phyloP scores from a whole-genome alignment of 768 basidiomycete genomes.

The Calocybe indica region DNA sequence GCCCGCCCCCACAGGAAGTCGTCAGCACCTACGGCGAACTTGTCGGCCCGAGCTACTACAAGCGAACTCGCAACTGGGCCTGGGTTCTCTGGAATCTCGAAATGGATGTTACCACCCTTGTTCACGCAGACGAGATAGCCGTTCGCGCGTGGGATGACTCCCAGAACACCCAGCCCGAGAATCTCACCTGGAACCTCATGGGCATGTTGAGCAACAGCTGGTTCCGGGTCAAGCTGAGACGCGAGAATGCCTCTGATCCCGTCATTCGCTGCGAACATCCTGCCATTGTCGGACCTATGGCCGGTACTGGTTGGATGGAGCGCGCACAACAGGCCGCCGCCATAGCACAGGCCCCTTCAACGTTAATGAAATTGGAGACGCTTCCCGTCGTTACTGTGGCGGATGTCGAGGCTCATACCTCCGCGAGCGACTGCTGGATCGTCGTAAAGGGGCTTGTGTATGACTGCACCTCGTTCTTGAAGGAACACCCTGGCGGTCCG shows the following conservation, averaged over 20 bases:
- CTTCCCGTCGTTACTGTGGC: constrained; percentile 35
- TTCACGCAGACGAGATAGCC: constrained; percentile 28
- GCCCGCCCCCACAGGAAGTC: constrained; percentile 35
- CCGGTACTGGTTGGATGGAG: constrained; percentile 57
- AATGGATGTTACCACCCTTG: constrained; percentile 27
- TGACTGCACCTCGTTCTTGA: constrained; percentile 42
- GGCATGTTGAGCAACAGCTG: constrained; percentile 28
- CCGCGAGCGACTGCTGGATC: constrained; percentile 38
- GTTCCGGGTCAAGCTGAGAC: constrained; percentile 40
- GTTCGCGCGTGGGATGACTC: constrained; percentile 52
- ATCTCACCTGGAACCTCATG: constrained; percentile 33
- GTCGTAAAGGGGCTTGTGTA: constrained; percentile 48
- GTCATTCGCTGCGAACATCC: constrained; percentile 54
- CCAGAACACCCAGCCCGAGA: constrained; percentile 38
- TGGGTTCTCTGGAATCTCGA: constrained; percentile 56
- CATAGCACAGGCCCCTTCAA: constrained; percentile 19
- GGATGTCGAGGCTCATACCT: constrained; percentile 34
- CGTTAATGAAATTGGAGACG: constrained; percentile 39
- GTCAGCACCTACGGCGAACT: constrained; percentile 27
- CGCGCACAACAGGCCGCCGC: constrained; percentile 32
- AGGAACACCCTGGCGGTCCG: constrained; percentile 54
- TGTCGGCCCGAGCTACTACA: constrained; percentile 45
- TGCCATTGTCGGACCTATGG: constrained; percentile 35
- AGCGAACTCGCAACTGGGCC: constrained; percentile 43
- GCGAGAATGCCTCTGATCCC: constrained; percentile 27